These are phyloP conservation scores for Penicillium fimorum DNA, from an alignment of 495 filamentous ascomycete genomes.

Conservation along the genomic window DNA sequence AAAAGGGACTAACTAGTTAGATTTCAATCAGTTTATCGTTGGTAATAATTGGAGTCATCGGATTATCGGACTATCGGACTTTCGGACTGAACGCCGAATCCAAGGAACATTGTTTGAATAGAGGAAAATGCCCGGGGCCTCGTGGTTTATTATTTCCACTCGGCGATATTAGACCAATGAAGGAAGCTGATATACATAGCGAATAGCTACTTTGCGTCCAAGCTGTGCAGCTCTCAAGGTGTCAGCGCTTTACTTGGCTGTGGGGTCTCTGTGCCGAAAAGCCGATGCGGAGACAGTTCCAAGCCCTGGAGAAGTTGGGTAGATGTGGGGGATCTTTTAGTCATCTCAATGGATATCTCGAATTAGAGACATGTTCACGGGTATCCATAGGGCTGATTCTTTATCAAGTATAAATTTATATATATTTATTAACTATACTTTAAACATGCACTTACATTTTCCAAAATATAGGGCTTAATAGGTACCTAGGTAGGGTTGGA, in stretches of 20 bases:
- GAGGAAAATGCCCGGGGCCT: slow-evolving; percentile 11
- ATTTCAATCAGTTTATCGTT: neutral
- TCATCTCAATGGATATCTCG: neutral
- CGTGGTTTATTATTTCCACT: slow-evolving; percentile 3
- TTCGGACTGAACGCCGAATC: slow-evolving; percentile 4
- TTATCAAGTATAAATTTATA: neutral
- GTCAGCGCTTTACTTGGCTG: slow-evolving; percentile 11
- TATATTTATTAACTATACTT: neutral
- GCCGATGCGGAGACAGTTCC: slow-evolving; percentile 23
- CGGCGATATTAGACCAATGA: slow-evolving; percentile 19
- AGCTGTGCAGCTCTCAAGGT: neutral
- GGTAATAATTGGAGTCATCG: slow-evolving; percentile 7
- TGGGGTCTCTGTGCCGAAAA: slow-evolving; percentile 24
- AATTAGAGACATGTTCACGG: neutral
- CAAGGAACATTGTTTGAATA: neutral
- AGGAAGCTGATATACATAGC: neutral
- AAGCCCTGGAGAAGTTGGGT: neutral
- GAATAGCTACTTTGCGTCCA: neutral
- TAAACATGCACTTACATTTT: neutral
- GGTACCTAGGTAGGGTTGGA: too few species aligned
- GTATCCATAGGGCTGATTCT: neutral
- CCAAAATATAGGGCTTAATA: neutral
- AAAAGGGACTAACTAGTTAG: neutral
- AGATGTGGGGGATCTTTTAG: slow-evolving; percentile 3
- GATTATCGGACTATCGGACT: slow-evolving; percentile 3